Evolutionary conservation across 2,329 filamentous ascomycete species (phyloP).

Genomic region (Clonostachys solani): DNA sequence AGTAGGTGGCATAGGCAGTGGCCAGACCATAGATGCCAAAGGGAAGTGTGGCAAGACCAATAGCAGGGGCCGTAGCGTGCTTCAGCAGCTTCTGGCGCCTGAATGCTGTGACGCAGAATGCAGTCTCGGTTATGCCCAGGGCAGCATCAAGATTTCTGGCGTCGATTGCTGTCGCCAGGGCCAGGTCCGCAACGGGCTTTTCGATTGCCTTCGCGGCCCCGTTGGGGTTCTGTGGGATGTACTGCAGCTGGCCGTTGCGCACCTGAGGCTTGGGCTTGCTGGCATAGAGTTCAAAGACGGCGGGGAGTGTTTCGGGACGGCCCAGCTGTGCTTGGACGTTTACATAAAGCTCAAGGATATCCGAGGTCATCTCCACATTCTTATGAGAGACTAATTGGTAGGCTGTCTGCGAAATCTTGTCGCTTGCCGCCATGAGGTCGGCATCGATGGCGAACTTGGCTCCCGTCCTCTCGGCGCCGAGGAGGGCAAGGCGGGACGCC

Average conservation of each 20-base stretch:
- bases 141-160: slow-evolving; percentile 74
- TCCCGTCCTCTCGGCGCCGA: slow-evolving; percentile 28
- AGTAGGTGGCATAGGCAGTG: slow-evolving; percentile 36
- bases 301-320: slow-evolving; percentile 71
- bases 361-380: slow-evolving; percentile 74
- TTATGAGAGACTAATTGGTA: slow-evolving; percentile 69
- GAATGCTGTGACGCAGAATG: slow-evolving; percentile 65
- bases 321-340: slow-evolving; percentile 69
- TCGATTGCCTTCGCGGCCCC: slow-evolving; percentile 69
- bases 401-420: slow-evolving; percentile 54
- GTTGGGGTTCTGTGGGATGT: slow-evolving; percentile 61
- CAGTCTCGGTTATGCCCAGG: slow-evolving; percentile 68
- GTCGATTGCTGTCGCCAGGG: slow-evolving; percentile 75
- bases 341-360: slow-evolving; percentile 71
- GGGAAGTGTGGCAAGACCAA: slow-evolving; percentile 56
- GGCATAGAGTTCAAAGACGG: slow-evolving; percentile 77
- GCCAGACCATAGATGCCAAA: slow-evolving; percentile 68
- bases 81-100: slow-evolving; percentile 63
- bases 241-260: slow-evolving; percentile 55
- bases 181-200: slow-evolving; percentile 62
- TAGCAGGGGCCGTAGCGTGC: slow-evolving; percentile 55
- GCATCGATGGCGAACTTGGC: slow-evolving; percentile 19
- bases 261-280: slow-evolving; percentile 71
- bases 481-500: slow-evolving; percentile 48
- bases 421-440: slow-evolving; percentile 37